Base-by-base conservation (phyloP, 2,329 filamentous ascomycete genomes). In the Aspergillus glaucus region DNA sequence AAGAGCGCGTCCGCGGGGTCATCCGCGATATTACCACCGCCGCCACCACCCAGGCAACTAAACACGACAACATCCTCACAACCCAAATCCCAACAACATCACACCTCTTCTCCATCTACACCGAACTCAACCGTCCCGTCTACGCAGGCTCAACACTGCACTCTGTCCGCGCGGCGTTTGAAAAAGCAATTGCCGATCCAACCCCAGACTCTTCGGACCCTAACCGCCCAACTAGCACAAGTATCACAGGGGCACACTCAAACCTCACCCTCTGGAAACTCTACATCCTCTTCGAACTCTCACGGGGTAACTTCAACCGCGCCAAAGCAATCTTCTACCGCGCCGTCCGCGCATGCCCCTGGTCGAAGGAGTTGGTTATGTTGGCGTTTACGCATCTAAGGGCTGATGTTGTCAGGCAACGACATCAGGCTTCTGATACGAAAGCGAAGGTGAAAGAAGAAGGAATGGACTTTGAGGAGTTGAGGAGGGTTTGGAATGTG, bases 1-100 rank as follows among this genome's bases (percentile, higher is more conserved):
- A 89, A 52, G 87, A 94, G 57, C 85, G 88, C 15, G 80, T 94
- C 17, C 82, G 87, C n/a, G 75, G 79, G 5, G 69, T 87, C 7
- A 71, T 91, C 9, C 68, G 77, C 17, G 64, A 71, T 30, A 52
- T 63, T n/a, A 51, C 56, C 19, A 55, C 57, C 6, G 21, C 45
- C 14, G 60, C 61, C 6, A 55, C 60, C 36, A 58, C 53, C 15
- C 55, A 59, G 19, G 43, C 30, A 41, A 49, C 39, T 21, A 9
- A 50, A 43, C 49, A 19, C 43, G 19, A 41, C 34, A 24, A 46
- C 36, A 21, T 12, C 8, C 7, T 19, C 1, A 22, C 48, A 26
- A 52, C 59, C 42, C 34, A 50, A 55, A 43, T 63, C 15, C 60
- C 68, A 5, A 53, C 82, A n/a, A 69, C 75, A 0, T 69, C 72